These are phyloP conservation scores for Dictyostelium brefeldianum DNA, from an alignment of 78 protist genomes.

Conservation along the genomic window DNA sequence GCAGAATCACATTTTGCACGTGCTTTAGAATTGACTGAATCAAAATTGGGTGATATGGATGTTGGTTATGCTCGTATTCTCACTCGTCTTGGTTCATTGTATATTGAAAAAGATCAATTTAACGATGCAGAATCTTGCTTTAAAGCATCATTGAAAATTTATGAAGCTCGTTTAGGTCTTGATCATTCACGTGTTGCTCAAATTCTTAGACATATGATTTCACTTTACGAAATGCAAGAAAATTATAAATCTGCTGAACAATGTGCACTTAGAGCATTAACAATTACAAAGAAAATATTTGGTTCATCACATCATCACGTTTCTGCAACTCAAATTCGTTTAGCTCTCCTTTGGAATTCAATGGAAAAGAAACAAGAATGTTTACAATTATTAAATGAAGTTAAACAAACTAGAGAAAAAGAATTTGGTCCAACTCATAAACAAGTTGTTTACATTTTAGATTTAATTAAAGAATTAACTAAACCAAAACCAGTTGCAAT, in stretches of 20 bases:
- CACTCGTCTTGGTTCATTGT: slow-evolving; percentile 66
- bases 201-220: slow-evolving; percentile 71
- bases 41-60: slow-evolving; percentile 71
- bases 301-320: slow-evolving; percentile 53
- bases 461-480: background rate
- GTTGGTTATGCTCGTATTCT: slow-evolving; percentile 62
- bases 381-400: slow-evolving; percentile 23
- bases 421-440: slow-evolving; percentile 64
- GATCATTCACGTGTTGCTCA: slow-evolving; percentile 66
- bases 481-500: slow-evolving; percentile 20
- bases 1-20: slow-evolving; percentile 46
- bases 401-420: slow-evolving; percentile 22
- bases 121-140: slow-evolving; percentile 78
- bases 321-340: slow-evolving; percentile 32
- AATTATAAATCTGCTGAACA: slow-evolving; percentile 40
- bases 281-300: slow-evolving; percentile 54
- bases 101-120: slow-evolving; percentile 78
- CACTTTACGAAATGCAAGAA: slow-evolving; percentile 78
- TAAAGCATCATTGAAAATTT: slow-evolving; percentile 73
- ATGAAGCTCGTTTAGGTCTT: slow-evolving; percentile 57
- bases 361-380: slow-evolving; percentile 20
- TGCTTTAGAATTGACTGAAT: slow-evolving; percentile 48
- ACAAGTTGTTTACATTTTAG: slow-evolving; percentile 1
- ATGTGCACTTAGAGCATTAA: slow-evolving; percentile 59
- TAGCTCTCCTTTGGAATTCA: slow-evolving; percentile 24